A percentile compares a stretch with the other conserved stretches of the same genome.
Conservation (phyloP, 768 basidiomycete genomes). For the Boletus sensibilis region DNA sequence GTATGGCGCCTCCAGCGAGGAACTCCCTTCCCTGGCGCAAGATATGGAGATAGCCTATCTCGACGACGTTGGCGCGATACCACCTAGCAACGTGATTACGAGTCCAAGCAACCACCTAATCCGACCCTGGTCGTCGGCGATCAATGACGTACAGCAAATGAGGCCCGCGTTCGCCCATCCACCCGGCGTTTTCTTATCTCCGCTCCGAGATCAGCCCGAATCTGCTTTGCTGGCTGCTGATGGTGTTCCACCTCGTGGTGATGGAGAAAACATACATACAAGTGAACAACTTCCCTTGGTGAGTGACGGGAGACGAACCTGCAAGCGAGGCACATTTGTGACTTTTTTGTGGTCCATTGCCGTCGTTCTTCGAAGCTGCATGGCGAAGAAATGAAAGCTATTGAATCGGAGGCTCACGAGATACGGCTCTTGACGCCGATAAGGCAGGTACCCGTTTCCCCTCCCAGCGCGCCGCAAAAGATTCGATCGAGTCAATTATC, state of each 20-base stretch:
- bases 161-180: constrained; percentile 20
- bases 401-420: not conserved
- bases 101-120: not conserved
- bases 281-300: constrained; percentile 11
- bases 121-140: constrained; percentile 6
- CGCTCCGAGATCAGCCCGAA: constrained; percentile 18
- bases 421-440: constrained; percentile 21
- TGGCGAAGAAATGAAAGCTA: not conserved
- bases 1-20: constrained; percentile 12
- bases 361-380: constrained; percentile 12
- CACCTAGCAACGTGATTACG: constrained; percentile 9
- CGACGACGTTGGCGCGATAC: not conserved
- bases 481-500: constrained; percentile 17
- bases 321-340: constrained; percentile 3
- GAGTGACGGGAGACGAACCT: constrained; percentile 12
- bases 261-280: constrained; percentile 9
- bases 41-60: constrained; percentile 10
- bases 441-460: constrained; percentile 17
- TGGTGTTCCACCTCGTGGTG: constrained; percentile 15
- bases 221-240: constrained; percentile 7
- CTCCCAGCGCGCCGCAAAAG: constrained; percentile 29
- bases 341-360: not conserved
- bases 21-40: constrained; percentile 6
- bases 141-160: constrained; percentile 15
- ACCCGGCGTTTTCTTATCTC: constrained; percentile 31